Evolutionary conservation across 169 alveolate species (phyloP).

Genomic region (Eimeria maxima): DNA sequence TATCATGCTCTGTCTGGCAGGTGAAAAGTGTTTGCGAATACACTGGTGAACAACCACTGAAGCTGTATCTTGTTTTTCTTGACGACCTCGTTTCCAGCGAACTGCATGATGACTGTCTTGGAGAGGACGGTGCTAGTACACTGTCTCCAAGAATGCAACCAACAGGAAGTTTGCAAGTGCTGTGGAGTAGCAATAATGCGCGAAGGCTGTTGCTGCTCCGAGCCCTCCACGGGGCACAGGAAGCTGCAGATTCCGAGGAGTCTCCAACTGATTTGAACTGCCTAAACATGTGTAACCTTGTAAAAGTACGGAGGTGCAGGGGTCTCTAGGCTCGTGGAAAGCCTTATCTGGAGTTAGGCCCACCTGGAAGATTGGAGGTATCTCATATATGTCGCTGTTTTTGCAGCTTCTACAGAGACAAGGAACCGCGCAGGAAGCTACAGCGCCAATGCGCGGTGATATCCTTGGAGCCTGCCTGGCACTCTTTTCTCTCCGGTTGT

Average conservation of each 20-base stretch:
- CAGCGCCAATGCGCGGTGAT: slow-evolving; percentile 70
- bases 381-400: neutral
- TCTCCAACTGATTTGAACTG: neutral
- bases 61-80: slow-evolving; percentile 41
- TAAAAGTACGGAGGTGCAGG: neutral
- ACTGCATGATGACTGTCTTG: neutral
- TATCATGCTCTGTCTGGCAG: neutral
- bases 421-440: slow-evolving; percentile 36
- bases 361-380: neutral
- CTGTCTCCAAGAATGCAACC: neutral
- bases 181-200: slow-evolving; percentile 67
- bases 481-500: slow-evolving; percentile 23
- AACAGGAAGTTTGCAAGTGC: neutral
- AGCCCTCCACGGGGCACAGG: slow-evolving; percentile 77
- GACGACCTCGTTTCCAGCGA: slow-evolving; percentile 26
- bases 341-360: too few relatives aligned
- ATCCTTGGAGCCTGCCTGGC: slow-evolving; percentile 69
- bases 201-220: slow-evolving; percentile 77
- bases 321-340: too few relatives aligned
- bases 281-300: slow-evolving; percentile 7
- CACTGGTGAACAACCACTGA: slow-evolving; percentile 48
- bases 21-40: slow-evolving; percentile 44
- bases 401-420: slow-evolving; percentile 41
- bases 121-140: neutral
- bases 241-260: slow-evolving; percentile 74